Conservation (phyloP, 176 grass and related monocot species). For the Calamus simplicifolius region DNA sequence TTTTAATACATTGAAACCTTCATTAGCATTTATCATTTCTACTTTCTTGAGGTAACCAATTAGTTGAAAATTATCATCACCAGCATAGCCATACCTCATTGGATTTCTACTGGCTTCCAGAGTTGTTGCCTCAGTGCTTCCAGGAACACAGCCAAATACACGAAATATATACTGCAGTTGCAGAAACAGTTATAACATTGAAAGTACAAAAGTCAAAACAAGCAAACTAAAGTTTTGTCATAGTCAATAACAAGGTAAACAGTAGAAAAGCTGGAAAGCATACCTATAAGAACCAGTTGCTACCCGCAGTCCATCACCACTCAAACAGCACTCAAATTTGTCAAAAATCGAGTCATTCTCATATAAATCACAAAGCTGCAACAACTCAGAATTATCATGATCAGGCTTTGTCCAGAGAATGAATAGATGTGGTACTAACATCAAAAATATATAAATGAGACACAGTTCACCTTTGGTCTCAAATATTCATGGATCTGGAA, state of each 20-base stretch:
- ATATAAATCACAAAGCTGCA: conserved; percentile 83
- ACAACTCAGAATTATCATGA: conserved; percentile 12
- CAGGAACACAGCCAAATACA: conserved; percentile 60
- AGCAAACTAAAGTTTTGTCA: too few species aligned
- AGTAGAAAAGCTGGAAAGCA: conserved; percentile 12
- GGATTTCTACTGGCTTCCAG: conserved; percentile 84
- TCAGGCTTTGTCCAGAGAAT: background rate
- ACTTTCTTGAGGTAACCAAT: too few species aligned
- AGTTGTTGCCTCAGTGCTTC: conserved; percentile 51
- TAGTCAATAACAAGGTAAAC: too few species aligned
- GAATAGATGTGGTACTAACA: too few species aligned
- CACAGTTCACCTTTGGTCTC: conserved; percentile 39
- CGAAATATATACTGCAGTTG: conserved; percentile 73
- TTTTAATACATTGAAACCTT: too few species aligned
- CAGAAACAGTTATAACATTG: background rate
- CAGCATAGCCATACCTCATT: conserved; percentile 38
- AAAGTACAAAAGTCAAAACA: too few species aligned
- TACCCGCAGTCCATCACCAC: conserved; percentile 56
- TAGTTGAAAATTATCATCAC: too few species aligned
- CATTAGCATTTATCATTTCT: too few species aligned
- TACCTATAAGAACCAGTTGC: conserved; percentile 93
- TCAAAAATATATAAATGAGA: conserved; percentile 16
- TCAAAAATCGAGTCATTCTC: conserved; percentile 91
- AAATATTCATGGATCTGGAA: conserved; percentile 11
- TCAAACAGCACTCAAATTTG: conserved; percentile 86